Conservation (phyloP, 1,284 basidiomycete genomes). For the Pseudozyma pruni region DNA sequence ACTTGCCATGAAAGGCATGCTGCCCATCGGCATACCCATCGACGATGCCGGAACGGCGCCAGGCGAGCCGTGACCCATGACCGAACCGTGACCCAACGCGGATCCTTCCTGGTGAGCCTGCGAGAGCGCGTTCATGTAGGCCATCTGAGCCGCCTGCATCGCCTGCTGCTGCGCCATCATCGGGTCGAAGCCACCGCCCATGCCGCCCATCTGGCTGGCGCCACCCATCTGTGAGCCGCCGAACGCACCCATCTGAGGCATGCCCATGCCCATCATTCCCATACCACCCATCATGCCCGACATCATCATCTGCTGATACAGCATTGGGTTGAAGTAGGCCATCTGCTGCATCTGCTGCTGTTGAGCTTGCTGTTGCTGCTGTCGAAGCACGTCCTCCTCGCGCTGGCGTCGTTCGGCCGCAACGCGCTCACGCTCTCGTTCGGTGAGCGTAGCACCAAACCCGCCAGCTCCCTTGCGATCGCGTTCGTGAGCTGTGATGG, state of each 20-base stretch:
- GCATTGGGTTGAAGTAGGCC: slow-evolving; percentile 56
- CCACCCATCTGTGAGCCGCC: slow-evolving; percentile 53
- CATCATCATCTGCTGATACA: slow-evolving; percentile 69
- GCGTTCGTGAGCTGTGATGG: slow-evolving; percentile 92
- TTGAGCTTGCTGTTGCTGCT: slow-evolving; percentile 83
- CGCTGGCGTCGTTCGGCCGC: slow-evolving; percentile 76
- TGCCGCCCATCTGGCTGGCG: slow-evolving; percentile 36
- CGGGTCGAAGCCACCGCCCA: slow-evolving; percentile 39
- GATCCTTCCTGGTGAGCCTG: slow-evolving; percentile 45
- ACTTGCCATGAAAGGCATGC: slow-evolving; percentile 47
- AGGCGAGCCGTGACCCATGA: slow-evolving; percentile 34
- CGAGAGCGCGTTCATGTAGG: slow-evolving; percentile 61
- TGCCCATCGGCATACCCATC: slow-evolving; percentile 44
- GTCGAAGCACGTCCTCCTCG: slow-evolving; percentile 88
- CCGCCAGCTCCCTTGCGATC: slow-evolving; percentile 94
- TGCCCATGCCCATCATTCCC: slow-evolving; percentile 61
- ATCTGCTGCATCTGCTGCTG: slow-evolving; percentile 80
- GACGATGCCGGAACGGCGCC: slow-evolving; percentile 23
- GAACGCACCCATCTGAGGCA: slow-evolving; percentile 41
- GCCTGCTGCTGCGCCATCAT: slow-evolving; percentile 62
- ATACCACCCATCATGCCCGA: slow-evolving; percentile 52
- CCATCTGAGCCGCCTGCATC: slow-evolving; percentile 65
- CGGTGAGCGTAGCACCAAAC: slow-evolving; percentile 90
- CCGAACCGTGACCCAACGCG: slow-evolving; percentile 31
- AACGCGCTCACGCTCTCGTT: slow-evolving; percentile 87